Evolutionary conservation across 179 eudicot genomes (phyloP), one percentile per base, ranked within the genome.

Genomic region (Silene coronaria): DNA sequence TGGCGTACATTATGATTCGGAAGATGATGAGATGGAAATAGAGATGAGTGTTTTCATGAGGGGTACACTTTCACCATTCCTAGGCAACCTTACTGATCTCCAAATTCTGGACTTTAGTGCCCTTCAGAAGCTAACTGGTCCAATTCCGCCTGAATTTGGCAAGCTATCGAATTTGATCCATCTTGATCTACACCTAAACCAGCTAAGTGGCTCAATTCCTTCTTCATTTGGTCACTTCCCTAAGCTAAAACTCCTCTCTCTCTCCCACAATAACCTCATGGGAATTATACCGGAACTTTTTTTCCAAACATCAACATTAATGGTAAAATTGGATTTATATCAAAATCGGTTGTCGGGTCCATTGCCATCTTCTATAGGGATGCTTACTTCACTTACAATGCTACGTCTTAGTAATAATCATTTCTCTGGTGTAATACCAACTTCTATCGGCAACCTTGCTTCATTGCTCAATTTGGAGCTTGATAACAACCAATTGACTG

Each of bases 201-300:
- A n/a, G 59, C 86, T 92, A 53, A 75, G 74, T 1, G 96, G 93
- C 2, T 28, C 85, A 1, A 60, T 92, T 27, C 96, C 97, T 19
- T 21, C 34, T 23, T 83, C 91, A 0, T 77, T 92, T 55, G 58
- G 74, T 13, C n/a, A 42, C 24, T 88, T 92, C 0, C 21, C 3
- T 8, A 81, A 72, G 45, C 57, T 92, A 48, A 28, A 77, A 30
- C 80, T 30, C 48, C 79, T 90, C 3, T 81, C 64, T 67, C 77
- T 91, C 0, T 80, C 68, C 58, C 67, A 83, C 65, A 92, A 92
- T 80, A 8, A 3, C 1, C 65, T 92, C 13, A 75, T 80, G 42
- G 97, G 96, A 2, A 9, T 67, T 17, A 32, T 92, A 32, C 88
- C 89, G 28, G 6, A 53, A 1, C 3, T 70, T 4, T 14, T 88